Evolutionary conservation across 352 stramenopile species (phyloP).

Genomic region (Pythium grandisporangium): DNA sequence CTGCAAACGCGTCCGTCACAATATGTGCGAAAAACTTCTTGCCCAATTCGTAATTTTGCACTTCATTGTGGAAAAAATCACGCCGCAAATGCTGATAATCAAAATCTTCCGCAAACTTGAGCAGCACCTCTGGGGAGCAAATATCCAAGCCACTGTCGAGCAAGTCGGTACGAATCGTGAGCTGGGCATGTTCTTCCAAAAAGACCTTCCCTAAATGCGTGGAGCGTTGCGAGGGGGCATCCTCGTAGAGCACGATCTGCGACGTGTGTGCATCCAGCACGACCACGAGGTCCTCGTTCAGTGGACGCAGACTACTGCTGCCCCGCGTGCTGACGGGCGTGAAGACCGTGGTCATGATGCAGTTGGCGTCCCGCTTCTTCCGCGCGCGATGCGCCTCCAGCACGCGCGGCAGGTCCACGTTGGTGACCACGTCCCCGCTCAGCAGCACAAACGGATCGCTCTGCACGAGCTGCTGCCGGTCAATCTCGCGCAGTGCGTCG

Average conservation of each 20-base stretch:
- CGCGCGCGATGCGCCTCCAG: slow-evolving; percentile 69
- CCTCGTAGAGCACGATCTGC: slow-evolving; percentile 82
- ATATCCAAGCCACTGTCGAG: slow-evolving; percentile 98
- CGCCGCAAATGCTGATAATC: slow-evolving; percentile 95
- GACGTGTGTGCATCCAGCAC: slow-evolving; percentile 64
- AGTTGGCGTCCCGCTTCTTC: slow-evolving; percentile 86
- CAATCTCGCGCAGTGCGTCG: slow-evolving; percentile 95
- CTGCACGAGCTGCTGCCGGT: slow-evolving; percentile 90
- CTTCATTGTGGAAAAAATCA: slow-evolving; percentile 96
- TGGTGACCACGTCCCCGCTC: slow-evolving; percentile 94
- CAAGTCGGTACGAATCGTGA: slow-evolving; percentile 90
- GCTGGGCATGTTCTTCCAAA: slow-evolving; percentile 73
- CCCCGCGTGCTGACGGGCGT: slow-evolving; percentile 68
- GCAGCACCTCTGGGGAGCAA: slow-evolving; percentile 96
- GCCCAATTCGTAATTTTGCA: slow-evolving; percentile 96
- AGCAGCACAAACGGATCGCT: slow-evolving; percentile 98
- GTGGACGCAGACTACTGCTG: slow-evolving; percentile 44
- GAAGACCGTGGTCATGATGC: slow-evolving; percentile 96
- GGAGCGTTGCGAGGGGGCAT: slow-evolving; percentile 38
- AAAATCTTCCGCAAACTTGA: slow-evolving; percentile 97
- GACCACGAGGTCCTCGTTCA: slow-evolving; percentile 76
- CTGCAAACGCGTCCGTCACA: slow-evolving; percentile 89
- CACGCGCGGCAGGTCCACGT: slow-evolving; percentile 86
- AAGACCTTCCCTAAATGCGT: slow-evolving; percentile 62
- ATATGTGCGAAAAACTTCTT: slow-evolving; percentile 96